Percentiles rank a stretch among this genome's conserved stretches.
Conservation (phyloP, 2,329 filamentous ascomycete genomes). For the Cladobotryum protrusum region DNA sequence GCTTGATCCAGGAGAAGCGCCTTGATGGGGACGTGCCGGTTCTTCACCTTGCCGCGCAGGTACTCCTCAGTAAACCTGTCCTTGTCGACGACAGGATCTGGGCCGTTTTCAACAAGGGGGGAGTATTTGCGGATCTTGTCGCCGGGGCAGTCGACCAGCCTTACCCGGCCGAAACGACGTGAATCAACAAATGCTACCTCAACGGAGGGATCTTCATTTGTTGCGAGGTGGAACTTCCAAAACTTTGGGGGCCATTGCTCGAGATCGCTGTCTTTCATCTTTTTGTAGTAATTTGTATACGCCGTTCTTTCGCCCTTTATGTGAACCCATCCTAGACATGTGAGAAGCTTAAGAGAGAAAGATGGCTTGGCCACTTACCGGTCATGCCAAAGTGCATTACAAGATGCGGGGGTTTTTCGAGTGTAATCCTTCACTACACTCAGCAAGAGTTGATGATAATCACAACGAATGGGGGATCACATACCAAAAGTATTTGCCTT, state of each 20-base stretch:
- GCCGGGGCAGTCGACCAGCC: constrained; percentile 74
- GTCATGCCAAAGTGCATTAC: constrained; percentile 84
- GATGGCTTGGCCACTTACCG: constrained; percentile 28
- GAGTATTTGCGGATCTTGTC: constrained; percentile 67
- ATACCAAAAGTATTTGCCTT: constrained; percentile 95
- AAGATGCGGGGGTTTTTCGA: constrained; percentile 75
- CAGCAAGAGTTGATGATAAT: not conserved
- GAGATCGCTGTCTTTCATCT: constrained; percentile 53
- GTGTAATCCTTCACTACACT: constrained; percentile 28
- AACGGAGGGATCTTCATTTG: constrained; percentile 46
- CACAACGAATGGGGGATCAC: constrained; percentile 7
- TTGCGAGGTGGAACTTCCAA: constrained; percentile 77
- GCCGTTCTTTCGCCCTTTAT: constrained; percentile 72
- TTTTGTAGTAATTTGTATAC: constrained; percentile 78
- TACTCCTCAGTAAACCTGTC: constrained; percentile 71
- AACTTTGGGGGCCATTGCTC: constrained; percentile 78
- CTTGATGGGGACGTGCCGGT: constrained; percentile 81
- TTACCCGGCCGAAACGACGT: constrained; percentile 70
- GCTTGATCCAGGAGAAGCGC: constrained; percentile 81
- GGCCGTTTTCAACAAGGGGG: constrained; percentile 85
- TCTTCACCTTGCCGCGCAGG: constrained; percentile 62
- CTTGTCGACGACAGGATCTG: constrained; percentile 81
- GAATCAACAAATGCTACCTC: constrained; percentile 78
- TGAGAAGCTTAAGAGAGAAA: constrained; percentile 3
- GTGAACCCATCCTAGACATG: constrained; percentile 67